These are phyloP conservation scores for Rhodotorula mucilaginosa DNA, from an alignment of 1,284 basidiomycete species.

Conservation along the genomic window DNA sequence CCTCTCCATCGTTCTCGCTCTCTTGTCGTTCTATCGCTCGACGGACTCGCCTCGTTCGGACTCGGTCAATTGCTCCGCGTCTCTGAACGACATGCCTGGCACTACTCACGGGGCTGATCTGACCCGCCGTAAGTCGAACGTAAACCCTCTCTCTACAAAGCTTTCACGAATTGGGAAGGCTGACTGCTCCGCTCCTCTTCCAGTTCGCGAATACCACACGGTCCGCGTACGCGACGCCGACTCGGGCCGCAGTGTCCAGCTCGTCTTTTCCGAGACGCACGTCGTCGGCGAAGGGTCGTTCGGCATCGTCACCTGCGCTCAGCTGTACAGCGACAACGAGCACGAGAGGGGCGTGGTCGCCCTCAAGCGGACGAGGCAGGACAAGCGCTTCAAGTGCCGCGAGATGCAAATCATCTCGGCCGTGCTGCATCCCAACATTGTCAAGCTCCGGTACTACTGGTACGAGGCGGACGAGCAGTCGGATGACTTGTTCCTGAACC, in stretches of 20 bases:
- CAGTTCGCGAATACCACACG: background rate
- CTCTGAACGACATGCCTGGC: no score
- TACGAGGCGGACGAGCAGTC: constrained; percentile 61
- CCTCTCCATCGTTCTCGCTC: no score
- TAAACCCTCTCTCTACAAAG: no score
- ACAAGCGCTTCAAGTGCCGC: constrained; percentile 99
- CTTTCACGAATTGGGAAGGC: no score
- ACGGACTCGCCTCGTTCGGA: no score
- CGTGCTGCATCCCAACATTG: constrained; percentile 93
- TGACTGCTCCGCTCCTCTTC: background rate
- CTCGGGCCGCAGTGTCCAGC: constrained; percentile 8
- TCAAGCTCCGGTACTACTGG: constrained; percentile 92
- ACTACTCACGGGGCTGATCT: no score
- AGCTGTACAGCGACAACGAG: constrained; percentile 12
- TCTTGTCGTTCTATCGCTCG: no score
- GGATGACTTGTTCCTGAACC: constrained; percentile 98
- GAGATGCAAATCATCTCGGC: constrained; percentile 98
- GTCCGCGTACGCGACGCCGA: background rate
- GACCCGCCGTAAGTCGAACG: no score
- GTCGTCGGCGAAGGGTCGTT: constrained; percentile 27
- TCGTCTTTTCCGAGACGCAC: constrained; percentile 1
- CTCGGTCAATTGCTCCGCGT: no score
- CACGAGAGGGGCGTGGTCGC: constrained; percentile 45
- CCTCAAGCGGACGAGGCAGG: constrained; percentile 81
- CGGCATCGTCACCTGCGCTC: constrained; percentile 18